Base-by-base conservation (phyloP, 768 basidiomycete genomes). In the Naganishia vishniacii region DNA sequence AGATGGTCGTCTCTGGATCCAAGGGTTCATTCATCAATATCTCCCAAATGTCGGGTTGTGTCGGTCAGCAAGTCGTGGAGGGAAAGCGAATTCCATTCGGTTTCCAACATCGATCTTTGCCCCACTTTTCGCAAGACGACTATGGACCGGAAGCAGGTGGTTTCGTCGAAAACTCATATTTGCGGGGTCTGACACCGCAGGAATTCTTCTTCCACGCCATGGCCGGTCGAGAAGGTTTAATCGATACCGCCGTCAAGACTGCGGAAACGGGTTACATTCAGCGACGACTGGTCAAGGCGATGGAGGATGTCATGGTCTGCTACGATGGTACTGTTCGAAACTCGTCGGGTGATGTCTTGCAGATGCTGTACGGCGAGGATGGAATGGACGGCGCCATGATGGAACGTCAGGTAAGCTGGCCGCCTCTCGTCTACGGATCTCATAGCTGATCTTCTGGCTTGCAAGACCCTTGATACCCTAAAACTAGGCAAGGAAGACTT, bases 141-240 rank as follows among this genome's bases (percentile, higher is more conserved):
- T 98, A 93, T 80, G 91, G 91, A 73, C 92, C 95, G 1, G 94
- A 98, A 73, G 88, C 95, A 6, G 87, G 94, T 61, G 95, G 95
- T 18, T 99, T 98, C 76, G 95, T 99, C 66, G 95, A 98, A 78
- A 99, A 99, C 76, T 98, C 95, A 23, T 98, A 98, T 72, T 82
- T 98, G 34, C 88, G 93, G 62, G 93, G 95, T 26, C 77, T 99
- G 65, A 98, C 93, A 2, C 94, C 95, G 0, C 92, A 97, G 68
- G 95, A 99, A 75, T 99, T 91, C 82, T 98, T 98, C 83, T 98
- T 99, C 85, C 95, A 99, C 78, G 95, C 95, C 62, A 98, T 98
- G 94, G 94, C 94, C 71, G 94, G 95, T 78, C 89, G 95, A 70
- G 95, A 98, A 79, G 95, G 95, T 82, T 79, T 99, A 59, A 97